A percentile compares a stretch with the other conserved stretches of the same genome.
These are phyloP conservation scores for Vishniacozyma victoriae DNA, from an alignment of 768 basidiomycete genomes.

Conservation along the genomic window DNA sequence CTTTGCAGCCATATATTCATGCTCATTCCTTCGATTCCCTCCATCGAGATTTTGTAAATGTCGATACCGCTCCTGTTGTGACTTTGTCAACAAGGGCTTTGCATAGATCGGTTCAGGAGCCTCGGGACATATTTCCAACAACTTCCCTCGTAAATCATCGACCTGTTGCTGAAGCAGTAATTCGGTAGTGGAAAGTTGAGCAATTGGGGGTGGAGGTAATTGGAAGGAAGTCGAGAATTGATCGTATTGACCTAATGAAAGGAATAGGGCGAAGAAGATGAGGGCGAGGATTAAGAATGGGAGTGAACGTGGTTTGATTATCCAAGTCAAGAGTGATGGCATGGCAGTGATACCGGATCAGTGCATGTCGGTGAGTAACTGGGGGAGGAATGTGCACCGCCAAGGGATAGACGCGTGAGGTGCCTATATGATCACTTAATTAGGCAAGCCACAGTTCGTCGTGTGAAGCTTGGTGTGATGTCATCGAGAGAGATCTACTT, in stretches of 20 bases:
- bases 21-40: background rate
- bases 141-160: background rate
- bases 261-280: too few species aligned
- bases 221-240: slow-evolving; percentile 5
- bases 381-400: too few species aligned
- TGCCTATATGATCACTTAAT: too few species aligned
- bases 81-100: slow-evolving; percentile 14
- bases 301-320: background rate
- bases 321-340: background rate
- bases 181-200: background rate
- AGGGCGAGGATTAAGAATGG: background rate
- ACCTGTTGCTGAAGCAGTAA: background rate
- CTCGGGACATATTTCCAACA: background rate
- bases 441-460: too few species aligned
- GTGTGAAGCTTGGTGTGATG: too few species aligned
- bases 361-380: too few species aligned
- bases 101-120: slow-evolving; percentile 20
- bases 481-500: too few species aligned
- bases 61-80: slow-evolving; percentile 31
- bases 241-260: background rate
- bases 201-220: slow-evolving; percentile 24
- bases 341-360: too few species aligned
- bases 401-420: too few species aligned
- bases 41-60: slow-evolving; percentile 11
- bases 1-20: background rate